phyloP scores from a whole-genome alignment of 2,329 filamentous ascomycete genomes.

The Aspergillus vadensis region DNA sequence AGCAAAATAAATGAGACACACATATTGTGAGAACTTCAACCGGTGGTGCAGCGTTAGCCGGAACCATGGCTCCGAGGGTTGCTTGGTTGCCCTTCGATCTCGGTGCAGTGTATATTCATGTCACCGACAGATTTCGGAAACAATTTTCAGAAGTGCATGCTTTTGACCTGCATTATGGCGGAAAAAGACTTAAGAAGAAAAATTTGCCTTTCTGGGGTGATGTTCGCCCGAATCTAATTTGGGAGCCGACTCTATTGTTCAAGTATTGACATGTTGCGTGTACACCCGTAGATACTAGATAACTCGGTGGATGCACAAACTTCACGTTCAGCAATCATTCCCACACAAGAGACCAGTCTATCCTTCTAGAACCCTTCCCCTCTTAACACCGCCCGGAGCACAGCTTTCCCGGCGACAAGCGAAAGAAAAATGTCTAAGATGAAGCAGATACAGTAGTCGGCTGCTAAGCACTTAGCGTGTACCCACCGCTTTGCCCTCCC shows the following conservation, averaged over 20 bases:
- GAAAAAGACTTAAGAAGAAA: neutral
- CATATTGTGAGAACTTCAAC: neutral
- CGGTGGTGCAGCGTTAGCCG: neutral
- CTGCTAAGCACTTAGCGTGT: neutral
- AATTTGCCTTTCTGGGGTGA: neutral
- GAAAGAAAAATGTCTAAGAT: neutral
- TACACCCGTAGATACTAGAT: neutral
- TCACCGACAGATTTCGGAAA: neutral
- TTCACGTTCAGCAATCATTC: neutral
- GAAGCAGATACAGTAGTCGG: conserved; percentile 1
- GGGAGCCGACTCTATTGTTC: neutral
- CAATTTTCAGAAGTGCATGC: neutral
- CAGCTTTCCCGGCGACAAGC: neutral
- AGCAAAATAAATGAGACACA: neutral
- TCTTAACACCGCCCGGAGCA: neutral
- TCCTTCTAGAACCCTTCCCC: neutral
- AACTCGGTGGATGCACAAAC: neutral
- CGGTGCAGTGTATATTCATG: neutral
- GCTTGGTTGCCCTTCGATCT: neutral
- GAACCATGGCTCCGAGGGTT: neutral
- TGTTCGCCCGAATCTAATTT: neutral
- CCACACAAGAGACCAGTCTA: neutral
- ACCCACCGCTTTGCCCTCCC: neutral
- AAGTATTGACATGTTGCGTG: neutral
- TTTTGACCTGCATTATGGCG: neutral